phyloP scores from a whole-genome alignment of 1,139 yeast genomes.

The Magnusiomyces tetraspermus region DNA sequence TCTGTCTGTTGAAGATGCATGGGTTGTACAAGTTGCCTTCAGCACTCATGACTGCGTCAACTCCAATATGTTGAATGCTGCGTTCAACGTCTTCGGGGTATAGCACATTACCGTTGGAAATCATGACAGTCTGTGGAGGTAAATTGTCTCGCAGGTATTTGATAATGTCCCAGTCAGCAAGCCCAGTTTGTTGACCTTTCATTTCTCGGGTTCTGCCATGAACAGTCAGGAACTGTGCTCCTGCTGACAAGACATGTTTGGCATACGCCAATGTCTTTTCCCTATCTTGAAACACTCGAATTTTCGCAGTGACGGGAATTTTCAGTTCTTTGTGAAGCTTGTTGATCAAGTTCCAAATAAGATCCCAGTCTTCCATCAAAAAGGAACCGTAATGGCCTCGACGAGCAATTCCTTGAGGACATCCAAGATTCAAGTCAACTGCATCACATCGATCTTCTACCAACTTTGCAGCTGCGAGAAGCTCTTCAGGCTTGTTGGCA shows the following conservation, averaged over 20 bases:
- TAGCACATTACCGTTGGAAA: conserved; percentile 85
- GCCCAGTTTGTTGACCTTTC: conserved; percentile 93
- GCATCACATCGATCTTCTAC: conserved; percentile 88
- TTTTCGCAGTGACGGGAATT: conserved; percentile 92
- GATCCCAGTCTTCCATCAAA: conserved; percentile 94
- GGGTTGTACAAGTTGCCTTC: conserved; percentile 94
- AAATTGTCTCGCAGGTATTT: conserved; percentile 67
- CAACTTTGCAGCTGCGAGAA: conserved; percentile 69
- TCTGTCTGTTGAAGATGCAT: conserved; percentile 52
- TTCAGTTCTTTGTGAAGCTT: conserved; percentile 64
- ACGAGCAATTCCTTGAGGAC: conserved; percentile 95
- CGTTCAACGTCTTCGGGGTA: conserved; percentile 72
- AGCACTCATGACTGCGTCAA: conserved; percentile 96
- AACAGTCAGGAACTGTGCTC: conserved; percentile 89
- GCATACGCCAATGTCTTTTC: conserved; percentile 84
- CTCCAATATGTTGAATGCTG: conserved; percentile 51
- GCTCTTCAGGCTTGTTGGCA: conserved; percentile 84
- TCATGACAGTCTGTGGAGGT: conserved; percentile 76
- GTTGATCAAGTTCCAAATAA: conserved; percentile 61
- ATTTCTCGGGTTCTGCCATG: conserved; percentile 96
- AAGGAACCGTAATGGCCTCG: conserved; percentile 95
- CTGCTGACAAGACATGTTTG: conserved; percentile 81
- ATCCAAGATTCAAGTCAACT: conserved; percentile 88
- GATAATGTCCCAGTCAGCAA: conserved; percentile 86
- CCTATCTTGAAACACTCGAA: conserved; percentile 78